Evolutionary conservation across 1,284 basidiomycete genomes (phyloP).

Genomic region (Trametes polyzona): DNA sequence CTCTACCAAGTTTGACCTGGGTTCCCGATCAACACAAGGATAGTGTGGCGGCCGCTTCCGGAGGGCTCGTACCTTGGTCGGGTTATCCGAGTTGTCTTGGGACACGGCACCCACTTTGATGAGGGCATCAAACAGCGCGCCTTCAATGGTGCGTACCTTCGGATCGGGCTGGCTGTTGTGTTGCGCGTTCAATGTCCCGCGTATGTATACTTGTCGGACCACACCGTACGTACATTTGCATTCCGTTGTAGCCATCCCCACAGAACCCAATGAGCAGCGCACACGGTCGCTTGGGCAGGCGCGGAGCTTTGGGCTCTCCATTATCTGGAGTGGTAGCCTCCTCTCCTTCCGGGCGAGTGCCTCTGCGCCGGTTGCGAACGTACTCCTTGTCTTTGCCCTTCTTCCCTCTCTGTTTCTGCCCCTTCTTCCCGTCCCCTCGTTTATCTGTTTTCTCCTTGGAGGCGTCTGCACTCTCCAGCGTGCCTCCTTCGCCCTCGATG

Average conservation of each 20-base stretch:
- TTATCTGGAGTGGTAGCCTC: constrained; percentile 26
- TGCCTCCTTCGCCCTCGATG: neutral
- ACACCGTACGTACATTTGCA: constrained; percentile 83
- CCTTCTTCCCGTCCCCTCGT: constrained; percentile 6
- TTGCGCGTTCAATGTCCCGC: constrained; percentile 4
- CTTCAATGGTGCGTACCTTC: constrained; percentile 86
- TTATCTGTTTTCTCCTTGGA: constrained; percentile 15
- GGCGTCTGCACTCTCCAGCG: neutral
- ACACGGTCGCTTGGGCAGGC: constrained; percentile 75
- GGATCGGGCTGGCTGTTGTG: constrained; percentile 54
- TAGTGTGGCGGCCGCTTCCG: too few relatives aligned
- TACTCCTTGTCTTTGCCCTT: constrained; percentile 28
- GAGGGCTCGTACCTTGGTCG: constrained; percentile 69
- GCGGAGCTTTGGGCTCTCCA: constrained; percentile 42
- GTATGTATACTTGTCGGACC: neutral
- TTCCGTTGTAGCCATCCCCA: constrained; percentile 86
- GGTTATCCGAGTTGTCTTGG: constrained; percentile 90
- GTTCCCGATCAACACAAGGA: neutral
- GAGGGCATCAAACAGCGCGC: constrained; percentile 86
- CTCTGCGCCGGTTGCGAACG: constrained; percentile 31
- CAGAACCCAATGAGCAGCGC: constrained; percentile 81
- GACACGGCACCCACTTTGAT: constrained; percentile 92
- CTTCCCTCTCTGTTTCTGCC: constrained; percentile 21
- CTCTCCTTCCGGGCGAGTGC: constrained; percentile 37
- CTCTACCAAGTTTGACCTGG: constrained; percentile 84